Conservation (phyloP, 805 yeast genomes). For the Candida hungchunana region DNA sequence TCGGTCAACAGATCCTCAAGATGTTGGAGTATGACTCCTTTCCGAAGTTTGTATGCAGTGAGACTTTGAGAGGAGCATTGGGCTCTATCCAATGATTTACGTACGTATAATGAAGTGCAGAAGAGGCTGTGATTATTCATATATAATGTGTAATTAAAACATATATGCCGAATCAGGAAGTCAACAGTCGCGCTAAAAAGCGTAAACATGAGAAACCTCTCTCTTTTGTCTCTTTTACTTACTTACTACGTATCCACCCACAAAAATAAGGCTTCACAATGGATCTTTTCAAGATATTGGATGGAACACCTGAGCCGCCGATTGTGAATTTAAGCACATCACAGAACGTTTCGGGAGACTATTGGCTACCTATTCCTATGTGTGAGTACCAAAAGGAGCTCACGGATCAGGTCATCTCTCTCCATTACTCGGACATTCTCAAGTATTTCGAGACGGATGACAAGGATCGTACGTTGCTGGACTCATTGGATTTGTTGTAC, state of each 20-base stretch:
- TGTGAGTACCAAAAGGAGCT: constrained; percentile 82
- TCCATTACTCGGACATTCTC: constrained; percentile 87
- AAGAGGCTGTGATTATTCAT: no score
- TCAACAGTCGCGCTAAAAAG: no score
- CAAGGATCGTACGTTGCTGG: constrained; percentile 56
- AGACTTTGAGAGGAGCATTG: constrained; percentile 31
- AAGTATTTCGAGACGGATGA: constrained; percentile 68
- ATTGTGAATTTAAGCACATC: constrained; percentile 40
- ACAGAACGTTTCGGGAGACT: constrained; percentile 46
- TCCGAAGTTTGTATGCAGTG: constrained; percentile 57
- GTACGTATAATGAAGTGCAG: no score
- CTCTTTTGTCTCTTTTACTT: no score
- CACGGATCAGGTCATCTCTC: constrained; percentile 85
- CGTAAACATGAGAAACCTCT: no score
- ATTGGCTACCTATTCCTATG: constrained; percentile 78
- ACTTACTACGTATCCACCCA: no score
- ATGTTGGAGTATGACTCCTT: constrained; percentile 73
- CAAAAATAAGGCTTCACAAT: no score
- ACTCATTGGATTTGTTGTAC: constrained; percentile 71
- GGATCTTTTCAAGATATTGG: constrained; percentile 74
- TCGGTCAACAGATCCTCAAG: constrained; percentile 45
- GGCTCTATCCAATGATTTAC: no score
- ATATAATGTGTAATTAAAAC: no score
- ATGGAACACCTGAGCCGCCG: constrained; percentile 81
- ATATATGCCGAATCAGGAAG: no score